Conservation (phyloP, 2,329 filamentous ascomycete species). For the Colletotrichum liriopes region DNA sequence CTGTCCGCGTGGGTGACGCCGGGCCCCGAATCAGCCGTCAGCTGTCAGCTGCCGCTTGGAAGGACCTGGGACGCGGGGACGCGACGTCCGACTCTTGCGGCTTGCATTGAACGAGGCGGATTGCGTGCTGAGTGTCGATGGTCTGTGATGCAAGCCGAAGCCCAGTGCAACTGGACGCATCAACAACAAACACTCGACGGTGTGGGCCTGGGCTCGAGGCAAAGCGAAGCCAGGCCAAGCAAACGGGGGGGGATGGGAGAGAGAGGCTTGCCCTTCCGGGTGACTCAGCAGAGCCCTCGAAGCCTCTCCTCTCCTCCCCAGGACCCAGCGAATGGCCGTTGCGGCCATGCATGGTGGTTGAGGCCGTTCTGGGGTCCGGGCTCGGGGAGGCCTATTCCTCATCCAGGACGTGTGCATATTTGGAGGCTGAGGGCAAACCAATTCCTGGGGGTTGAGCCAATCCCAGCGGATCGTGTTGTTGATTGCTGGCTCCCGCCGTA, state of each 20-base stretch:
- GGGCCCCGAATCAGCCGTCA: background rate
- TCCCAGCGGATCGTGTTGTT: background rate
- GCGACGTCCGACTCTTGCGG: background rate
- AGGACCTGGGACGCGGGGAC: background rate
- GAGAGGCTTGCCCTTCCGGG: background rate
- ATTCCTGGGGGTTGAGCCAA: background rate
- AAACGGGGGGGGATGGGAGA: background rate
- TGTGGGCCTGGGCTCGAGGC: background rate
- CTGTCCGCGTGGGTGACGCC: conserved; percentile 1
- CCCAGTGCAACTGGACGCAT: background rate
- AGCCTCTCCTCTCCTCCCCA: background rate
- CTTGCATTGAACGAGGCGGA: conserved; percentile 13
- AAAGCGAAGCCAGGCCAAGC: background rate
- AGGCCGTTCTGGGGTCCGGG: conserved; percentile 28
- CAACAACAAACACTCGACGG: background rate
- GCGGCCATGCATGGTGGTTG: conserved; percentile 6
- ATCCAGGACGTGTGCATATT: conserved; percentile 5
- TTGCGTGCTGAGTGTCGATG: conserved; percentile 4
- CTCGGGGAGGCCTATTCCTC: conserved; percentile 5
- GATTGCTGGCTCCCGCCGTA: background rate
- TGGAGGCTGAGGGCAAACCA: conserved; percentile 4
- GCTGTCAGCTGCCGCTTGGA: conserved; percentile 15
- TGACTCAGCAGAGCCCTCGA: conserved; percentile 9
- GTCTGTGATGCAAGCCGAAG: conserved; percentile 3
- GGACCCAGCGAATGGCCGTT: conserved; percentile 7